These are phyloP conservation scores for Fremontodendron californicum DNA, from an alignment of 345 rosid species.

Conservation along the genomic window DNA sequence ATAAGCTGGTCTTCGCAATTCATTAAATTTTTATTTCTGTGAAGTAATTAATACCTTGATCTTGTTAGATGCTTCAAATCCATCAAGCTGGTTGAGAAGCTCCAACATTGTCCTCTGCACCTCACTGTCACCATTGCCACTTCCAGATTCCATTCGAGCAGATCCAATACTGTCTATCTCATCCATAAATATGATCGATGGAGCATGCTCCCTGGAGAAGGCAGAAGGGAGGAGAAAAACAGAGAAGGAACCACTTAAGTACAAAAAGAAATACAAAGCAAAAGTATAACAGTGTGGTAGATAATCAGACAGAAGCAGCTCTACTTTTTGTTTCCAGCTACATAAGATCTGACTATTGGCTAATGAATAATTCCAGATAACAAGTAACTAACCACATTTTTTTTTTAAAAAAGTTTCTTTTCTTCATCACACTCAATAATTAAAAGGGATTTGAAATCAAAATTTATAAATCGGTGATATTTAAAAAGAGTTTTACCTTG, in stretches of 20 bases:
- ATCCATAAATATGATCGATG: slow-evolving; percentile 98
- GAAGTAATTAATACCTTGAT: slow-evolving; percentile 56
- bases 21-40: neutral
- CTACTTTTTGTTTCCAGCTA: neutral
- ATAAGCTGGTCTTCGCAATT: neutral
- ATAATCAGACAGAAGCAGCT: slow-evolving; percentile 1
- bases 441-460: neutral
- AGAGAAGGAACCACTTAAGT: neutral
- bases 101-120: slow-evolving; percentile 98
- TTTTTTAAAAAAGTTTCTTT: neutral
- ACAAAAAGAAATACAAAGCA: slow-evolving; percentile 8
- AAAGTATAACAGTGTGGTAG: neutral
- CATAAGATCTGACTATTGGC: neutral
- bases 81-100: slow-evolving; percentile 98
- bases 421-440: neutral
- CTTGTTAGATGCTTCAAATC: slow-evolving; percentile 98
- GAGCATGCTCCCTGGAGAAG: slow-evolving; percentile 79
- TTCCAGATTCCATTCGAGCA: slow-evolving; percentile 99
- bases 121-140: slow-evolving; percentile 98
- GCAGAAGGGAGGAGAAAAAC: neutral
- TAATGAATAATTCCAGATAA: neutral
- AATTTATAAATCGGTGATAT: neutral
- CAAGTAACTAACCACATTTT: neutral
- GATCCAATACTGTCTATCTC: slow-evolving; percentile 99
- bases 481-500: neutral